Percentiles rank a stretch among this genome's conserved stretches.
These are phyloP conservation scores for Wickerhamiella pararugosa DNA, from an alignment of 1,139 yeast genomes.

Conservation along the genomic window DNA sequence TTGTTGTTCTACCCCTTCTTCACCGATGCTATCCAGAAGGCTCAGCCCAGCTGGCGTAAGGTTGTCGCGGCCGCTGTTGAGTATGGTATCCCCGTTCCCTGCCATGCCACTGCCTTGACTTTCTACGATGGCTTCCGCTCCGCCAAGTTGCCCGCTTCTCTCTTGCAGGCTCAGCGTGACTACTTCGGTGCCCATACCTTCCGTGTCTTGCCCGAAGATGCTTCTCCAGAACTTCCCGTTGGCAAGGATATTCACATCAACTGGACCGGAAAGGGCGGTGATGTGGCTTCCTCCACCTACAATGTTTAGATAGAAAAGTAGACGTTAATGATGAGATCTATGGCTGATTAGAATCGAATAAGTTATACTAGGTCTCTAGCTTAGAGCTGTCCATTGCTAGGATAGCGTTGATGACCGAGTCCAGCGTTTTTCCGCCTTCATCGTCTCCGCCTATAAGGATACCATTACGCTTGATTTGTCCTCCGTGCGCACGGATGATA, in stretches of 20 bases:
- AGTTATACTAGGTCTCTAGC: neutral
- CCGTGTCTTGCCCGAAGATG: slow-evolving; percentile 81
- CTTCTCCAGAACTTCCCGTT: slow-evolving; percentile 58
- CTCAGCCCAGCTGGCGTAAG: slow-evolving; percentile 93
- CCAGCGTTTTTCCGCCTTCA: slow-evolving; percentile 8
- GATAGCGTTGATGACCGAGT: slow-evolving; percentile 11
- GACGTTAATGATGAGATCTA: neutral
- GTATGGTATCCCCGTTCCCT: slow-evolving; percentile 93
- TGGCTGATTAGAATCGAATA: neutral
- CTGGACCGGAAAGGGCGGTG: slow-evolving; percentile 99
- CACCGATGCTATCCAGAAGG: slow-evolving; percentile 78
- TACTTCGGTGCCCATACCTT: slow-evolving; percentile 99
- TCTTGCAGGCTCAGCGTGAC: slow-evolving; percentile 98
- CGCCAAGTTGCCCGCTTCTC: slow-evolving; percentile 88
- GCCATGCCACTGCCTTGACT: slow-evolving; percentile 89
- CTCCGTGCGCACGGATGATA: slow-evolving; percentile 56
- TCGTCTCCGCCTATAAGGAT: slow-evolving; percentile 8
- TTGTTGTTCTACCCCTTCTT: slow-evolving; percentile 92
- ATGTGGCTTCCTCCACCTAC: slow-evolving; percentile 88
- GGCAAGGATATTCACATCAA: slow-evolving; percentile 82
- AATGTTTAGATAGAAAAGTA: slow-evolving; percentile 43
- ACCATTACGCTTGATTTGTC: slow-evolving; percentile 11
- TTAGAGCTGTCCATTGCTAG: slow-evolving; percentile 10
- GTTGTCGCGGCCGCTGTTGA: slow-evolving; percentile 64
- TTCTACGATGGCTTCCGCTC: slow-evolving; percentile 99